Evolutionary conservation across 352 stramenopile genomes (phyloP), one percentile per base, ranked within the genome.

Genomic region (Phytopythium oedochilum): DNA sequence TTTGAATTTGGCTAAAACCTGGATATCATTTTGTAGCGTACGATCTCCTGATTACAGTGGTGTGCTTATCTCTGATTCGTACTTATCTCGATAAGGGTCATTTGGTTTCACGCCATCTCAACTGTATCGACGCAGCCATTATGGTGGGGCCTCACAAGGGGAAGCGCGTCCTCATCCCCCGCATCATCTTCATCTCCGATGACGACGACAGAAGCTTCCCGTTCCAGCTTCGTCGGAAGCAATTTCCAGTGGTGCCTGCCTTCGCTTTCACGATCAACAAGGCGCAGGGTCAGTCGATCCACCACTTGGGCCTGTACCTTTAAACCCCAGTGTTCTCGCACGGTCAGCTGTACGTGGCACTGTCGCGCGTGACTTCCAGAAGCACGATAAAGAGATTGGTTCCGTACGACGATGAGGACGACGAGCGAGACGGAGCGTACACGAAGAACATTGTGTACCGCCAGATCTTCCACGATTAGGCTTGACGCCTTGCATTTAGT

Each of bases 191-290:
- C 29, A 46, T 64, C 53, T 61, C n/a, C 23, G 35, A 61, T 17
- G 45, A 68, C n/a, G 35, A 60, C 7, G 52, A 55, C 2, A 44
- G 49, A 15, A 50, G 55, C 0, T 65, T 70, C 14, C 61, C 53
- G 7, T 73, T 73, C 32, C 57, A 34, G 1, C 53, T 76, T n/a
- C 44, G 39, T 0, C 53, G 53, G 0, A 64, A 58, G 26, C 43
- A 63, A 39, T 63, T 68, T 38, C 55, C 55, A 2, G 34, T 63
- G 6, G 8, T 55, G 1, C 45, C 46, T 2, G 46, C 61, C 0
- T 68, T 61, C 29, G 46, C 56, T 0, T 61, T 68, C 45, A 56
- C 51, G 2, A 64, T 68, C 34, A 61, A 61, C 52, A 63, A 58
- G 40, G 50, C 59, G 17, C 64, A 67, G 31, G 56, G 55, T 0